phyloP scores from a whole-genome alignment of 352 stramenopile species.

The Globisporangium carolinianum region DNA sequence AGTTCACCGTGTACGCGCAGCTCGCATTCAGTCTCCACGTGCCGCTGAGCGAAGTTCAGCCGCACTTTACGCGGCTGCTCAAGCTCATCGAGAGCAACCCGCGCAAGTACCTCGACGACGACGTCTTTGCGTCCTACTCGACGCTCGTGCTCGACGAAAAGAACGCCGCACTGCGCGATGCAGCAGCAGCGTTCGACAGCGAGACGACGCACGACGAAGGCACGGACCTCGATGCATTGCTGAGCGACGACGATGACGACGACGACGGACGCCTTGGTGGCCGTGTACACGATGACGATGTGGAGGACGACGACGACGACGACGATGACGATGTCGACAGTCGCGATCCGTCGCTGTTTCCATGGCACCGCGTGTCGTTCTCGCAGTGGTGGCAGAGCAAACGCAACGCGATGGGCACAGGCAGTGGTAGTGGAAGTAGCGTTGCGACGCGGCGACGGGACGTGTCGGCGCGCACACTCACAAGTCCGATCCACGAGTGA shows the following conservation, averaged over 20 bases:
- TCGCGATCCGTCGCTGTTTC: conserved; percentile 39
- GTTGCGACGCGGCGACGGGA: conserved; percentile 4
- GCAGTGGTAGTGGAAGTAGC: background rate
- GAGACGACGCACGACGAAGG: conserved; percentile 51
- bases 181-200: conserved; percentile 19
- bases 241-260: conserved; percentile 64
- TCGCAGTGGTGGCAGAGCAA: conserved; percentile 72
- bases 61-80: conserved; percentile 82
- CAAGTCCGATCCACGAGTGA: conserved; percentile 14
- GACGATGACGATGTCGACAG: background rate
- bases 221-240: conserved; percentile 50
- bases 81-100: conserved; percentile 86
- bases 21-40: conserved; percentile 88
- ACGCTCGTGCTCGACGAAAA: conserved; percentile 65
- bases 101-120: conserved; percentile 85
- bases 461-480: conserved; percentile 3
- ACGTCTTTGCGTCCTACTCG: conserved; percentile 75
- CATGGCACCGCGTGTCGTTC: conserved; percentile 72
- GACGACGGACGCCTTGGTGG: conserved; percentile 13
- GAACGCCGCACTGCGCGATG: conserved; percentile 17
- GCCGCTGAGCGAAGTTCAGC: conserved; percentile 65
- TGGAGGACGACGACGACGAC: conserved; percentile 8
- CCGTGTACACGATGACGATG: conserved; percentile 20
- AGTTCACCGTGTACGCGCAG: conserved; percentile 89
- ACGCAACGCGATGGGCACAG: conserved; percentile 16